Evolutionary conservation across 179 eudicot genomes (phyloP).

Genomic region (Carnegiea gigantea): DNA sequence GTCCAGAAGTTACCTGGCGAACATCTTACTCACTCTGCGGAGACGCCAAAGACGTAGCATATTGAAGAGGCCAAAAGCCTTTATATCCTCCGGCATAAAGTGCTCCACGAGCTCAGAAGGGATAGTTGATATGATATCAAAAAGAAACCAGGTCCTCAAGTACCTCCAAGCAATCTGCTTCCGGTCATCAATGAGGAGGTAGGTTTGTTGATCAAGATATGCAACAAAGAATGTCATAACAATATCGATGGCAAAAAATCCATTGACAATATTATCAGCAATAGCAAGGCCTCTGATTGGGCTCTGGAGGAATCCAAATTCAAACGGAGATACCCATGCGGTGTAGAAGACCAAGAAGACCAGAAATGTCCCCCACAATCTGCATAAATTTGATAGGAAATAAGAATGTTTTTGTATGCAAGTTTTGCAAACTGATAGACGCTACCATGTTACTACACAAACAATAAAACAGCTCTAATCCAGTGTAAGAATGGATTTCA

Average conservation of each 20-base stretch:
- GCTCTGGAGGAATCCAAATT: slow-evolving; percentile 55
- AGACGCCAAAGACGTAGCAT: slow-evolving; percentile 89
- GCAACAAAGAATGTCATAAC: slow-evolving; percentile 74
- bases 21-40: slow-evolving; percentile 70
- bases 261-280: slow-evolving; percentile 68
- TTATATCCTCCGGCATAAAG: slow-evolving; percentile 38
- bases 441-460: neutral
- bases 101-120: slow-evolving; percentile 56
- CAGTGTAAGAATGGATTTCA: neutral
- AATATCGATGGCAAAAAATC: slow-evolving; percentile 61
- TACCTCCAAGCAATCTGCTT: slow-evolving; percentile 62
- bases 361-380: slow-evolving; percentile 60
- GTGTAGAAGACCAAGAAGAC: slow-evolving; percentile 67
- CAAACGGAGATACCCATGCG: slow-evolving; percentile 83
- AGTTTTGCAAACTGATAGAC: neutral
- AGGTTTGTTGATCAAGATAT: slow-evolving; percentile 58
- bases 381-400: slow-evolving; percentile 28
- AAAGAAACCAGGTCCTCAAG: slow-evolving; percentile 45
- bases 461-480: neutral
- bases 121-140: slow-evolving; percentile 60
- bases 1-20: slow-evolving; percentile 50
- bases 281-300: slow-evolving; percentile 43
- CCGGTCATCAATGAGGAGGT: slow-evolving; percentile 56
- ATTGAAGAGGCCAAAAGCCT: slow-evolving; percentile 57
- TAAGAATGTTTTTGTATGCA: neutral